Evolutionary conservation across 176 grass and related monocot genomes (phyloP), one percentile per base, ranked within the genome.

Genomic region (Juncus inflexus): DNA sequence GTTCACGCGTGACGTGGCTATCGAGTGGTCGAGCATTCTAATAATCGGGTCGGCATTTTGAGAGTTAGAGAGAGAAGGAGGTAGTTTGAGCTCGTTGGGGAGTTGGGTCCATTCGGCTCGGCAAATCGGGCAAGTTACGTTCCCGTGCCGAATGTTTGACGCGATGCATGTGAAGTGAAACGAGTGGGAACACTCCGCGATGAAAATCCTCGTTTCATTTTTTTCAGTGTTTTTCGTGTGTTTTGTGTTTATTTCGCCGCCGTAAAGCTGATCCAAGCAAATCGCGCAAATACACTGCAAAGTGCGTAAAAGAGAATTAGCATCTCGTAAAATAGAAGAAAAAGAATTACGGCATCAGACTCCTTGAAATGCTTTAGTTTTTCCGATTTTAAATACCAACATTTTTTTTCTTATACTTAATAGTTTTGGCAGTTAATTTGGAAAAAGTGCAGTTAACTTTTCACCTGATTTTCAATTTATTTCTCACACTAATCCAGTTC

Each of bases 131-230:
- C 92, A 97, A 15, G 87, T 89, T 0, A 89, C 53, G 41, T 85
- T 97, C 74, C 92, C 92, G 0, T 97, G 87, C 4, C 92, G 80
- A 55, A 97, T 85, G 49, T 97, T 97, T 40, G 92, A 97, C 45
- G 85, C 84, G 0, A 97, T 97, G 84, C 92, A 96, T 49, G 72
- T 7, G 16, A 86, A 96, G 79, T 96, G 92, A 60, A 96, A 96
- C 8, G 84, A 78, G 15, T 96, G 92, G 37, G 75, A 86, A 64
- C 92, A 96, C 14, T 96, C 82, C 0, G 92, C 87, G 40, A 86
- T 83, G 67, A 86, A 96, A 65, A 91, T 77, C 2, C 53, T 67
- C 4, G 45, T 50, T 42, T 56, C 55, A 37, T 71, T 71, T 40
- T 54, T 52, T 5, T 40, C 2, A 13, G 39, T 9, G 38, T 52